A percentile compares a stretch with the other conserved stretches of the same genome.
Evolutionary conservation across 345 rosid species (phyloP).

Genomic region (Geranium rotundifolium): DNA sequence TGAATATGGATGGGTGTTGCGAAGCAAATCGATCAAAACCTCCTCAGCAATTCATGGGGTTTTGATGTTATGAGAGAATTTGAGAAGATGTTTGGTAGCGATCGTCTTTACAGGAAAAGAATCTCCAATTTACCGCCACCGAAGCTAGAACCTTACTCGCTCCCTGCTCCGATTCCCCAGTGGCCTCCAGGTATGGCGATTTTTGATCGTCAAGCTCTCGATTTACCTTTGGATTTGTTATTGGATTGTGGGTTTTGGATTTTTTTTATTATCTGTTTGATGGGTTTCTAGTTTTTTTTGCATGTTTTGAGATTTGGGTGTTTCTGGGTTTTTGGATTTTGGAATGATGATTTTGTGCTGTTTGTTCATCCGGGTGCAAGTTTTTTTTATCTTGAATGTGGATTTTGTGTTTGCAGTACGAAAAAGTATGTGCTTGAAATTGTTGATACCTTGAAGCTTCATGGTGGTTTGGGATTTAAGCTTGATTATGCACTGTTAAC

Average conservation of each 20-base stretch:
- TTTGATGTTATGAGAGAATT: background rate
- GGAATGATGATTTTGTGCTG: too few species aligned
- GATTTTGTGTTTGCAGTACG: too few species aligned
- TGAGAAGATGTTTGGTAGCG: constrained; percentile 39
- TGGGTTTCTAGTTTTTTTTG: too few species aligned
- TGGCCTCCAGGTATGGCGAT: constrained; percentile 60
- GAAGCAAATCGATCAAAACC: background rate
- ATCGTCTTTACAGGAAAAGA: constrained; percentile 38
- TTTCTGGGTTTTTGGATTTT: too few species aligned
- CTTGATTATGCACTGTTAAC: too few species aligned
- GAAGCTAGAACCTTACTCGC: constrained; percentile 41
- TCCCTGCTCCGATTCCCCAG: constrained; percentile 53
- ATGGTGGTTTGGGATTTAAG: too few species aligned
- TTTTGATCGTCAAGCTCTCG: background rate
- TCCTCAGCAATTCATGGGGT: background rate
- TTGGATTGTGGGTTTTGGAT: background rate
- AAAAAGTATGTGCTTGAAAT: too few species aligned
- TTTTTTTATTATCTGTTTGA: background rate
- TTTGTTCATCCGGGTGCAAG: too few species aligned
- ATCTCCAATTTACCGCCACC: constrained; percentile 15
- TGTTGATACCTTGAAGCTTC: too few species aligned
- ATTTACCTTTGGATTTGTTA: background rate
- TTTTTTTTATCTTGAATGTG: too few species aligned
- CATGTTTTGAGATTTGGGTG: too few species aligned
- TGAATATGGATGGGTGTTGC: too few species aligned